Percentiles rank a stretch among this genome's conserved stretches.
phyloP scores from a whole-genome alignment of 2,329 filamentous ascomycete species.

The Didymella pomorum region DNA sequence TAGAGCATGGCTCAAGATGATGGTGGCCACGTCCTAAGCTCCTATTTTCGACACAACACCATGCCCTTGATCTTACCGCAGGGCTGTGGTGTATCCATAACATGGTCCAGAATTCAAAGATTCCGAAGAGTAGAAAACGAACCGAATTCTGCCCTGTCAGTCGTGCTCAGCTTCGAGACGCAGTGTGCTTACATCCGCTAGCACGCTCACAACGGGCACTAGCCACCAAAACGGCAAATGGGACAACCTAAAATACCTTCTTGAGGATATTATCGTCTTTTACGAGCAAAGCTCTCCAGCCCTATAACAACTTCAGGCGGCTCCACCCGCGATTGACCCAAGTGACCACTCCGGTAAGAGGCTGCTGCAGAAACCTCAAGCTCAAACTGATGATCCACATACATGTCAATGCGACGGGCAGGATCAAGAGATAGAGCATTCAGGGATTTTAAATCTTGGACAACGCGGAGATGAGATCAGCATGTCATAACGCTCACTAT shows the following conservation, averaged over 20 bases:
- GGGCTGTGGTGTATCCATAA: slow-evolving; percentile 4
- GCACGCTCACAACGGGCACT: slow-evolving; percentile 25
- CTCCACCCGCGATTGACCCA: neutral
- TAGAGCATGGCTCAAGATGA: neutral
- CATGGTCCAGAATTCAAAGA: neutral
- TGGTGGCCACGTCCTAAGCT: neutral
- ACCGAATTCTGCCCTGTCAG: neutral
- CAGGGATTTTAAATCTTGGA: neutral
- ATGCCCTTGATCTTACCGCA: slow-evolving; percentile 7
- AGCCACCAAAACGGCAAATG: slow-evolving; percentile 29
- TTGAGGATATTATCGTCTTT: slow-evolving; percentile 18
- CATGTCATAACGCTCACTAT: slow-evolving; percentile 1
- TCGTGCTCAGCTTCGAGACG: slow-evolving; percentile 10
- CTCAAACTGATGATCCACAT: too few species aligned
- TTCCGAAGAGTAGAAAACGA: neutral
- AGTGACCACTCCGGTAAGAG: neutral
- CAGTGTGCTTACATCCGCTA: slow-evolving; percentile 27
- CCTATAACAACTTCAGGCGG: neutral
- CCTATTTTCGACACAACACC: neutral
- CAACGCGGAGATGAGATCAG: slow-evolving; percentile 7
- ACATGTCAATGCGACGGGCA: neutral
- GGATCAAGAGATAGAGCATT: neutral
- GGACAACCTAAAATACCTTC: slow-evolving; percentile 17
- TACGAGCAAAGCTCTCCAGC: neutral
- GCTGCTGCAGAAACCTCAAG: neutral